A percentile compares a stretch with the other conserved stretches of the same genome.
Conservation (phyloP, 2,329 filamentous ascomycete genomes). For the Aphanocladium album region DNA sequence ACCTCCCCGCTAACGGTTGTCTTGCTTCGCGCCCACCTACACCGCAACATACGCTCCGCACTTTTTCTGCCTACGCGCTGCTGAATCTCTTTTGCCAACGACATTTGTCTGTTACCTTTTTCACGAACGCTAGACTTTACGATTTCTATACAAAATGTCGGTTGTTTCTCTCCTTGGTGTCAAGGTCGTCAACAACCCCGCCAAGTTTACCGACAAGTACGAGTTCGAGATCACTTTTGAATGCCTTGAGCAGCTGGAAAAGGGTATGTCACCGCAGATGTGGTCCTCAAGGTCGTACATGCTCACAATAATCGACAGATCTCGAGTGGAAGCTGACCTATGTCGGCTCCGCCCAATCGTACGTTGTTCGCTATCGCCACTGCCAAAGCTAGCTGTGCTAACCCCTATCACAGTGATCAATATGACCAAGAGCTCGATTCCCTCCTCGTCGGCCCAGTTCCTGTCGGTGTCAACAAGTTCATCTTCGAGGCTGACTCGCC, state of each 20-base stretch:
- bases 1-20: background rate
- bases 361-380: conserved; percentile 35
- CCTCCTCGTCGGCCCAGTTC: conserved; percentile 93
- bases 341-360: conserved; percentile 96
- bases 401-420: conserved; percentile 60
- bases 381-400: background rate
- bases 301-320: conserved; percentile 49
- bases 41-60: conserved; percentile 5
- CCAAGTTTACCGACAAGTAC: conserved; percentile 86
- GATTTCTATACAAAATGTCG: conserved; percentile 59
- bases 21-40: background rate
- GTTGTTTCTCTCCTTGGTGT: conserved; percentile 94
- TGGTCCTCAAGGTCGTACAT: conserved; percentile 9
- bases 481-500: conserved; percentile 94
- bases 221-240: conserved; percentile 99
- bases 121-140: background rate
- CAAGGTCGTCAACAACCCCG: conserved; percentile 94
- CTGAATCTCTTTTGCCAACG: background rate
- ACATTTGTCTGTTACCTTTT: background rate
- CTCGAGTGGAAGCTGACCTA: conserved; percentile 99
- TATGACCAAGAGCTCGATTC: conserved; percentile 98
- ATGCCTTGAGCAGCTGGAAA: conserved; percentile 89
- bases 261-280: conserved; percentile 54
- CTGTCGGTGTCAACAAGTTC: conserved; percentile 97
- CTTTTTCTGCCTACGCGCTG: background rate